Percentiles rank a stretch among this genome's conserved stretches.
Evolutionary conservation across 495 filamentous ascomycete species (phyloP).

Genomic region (Neurospora sp.): DNA sequence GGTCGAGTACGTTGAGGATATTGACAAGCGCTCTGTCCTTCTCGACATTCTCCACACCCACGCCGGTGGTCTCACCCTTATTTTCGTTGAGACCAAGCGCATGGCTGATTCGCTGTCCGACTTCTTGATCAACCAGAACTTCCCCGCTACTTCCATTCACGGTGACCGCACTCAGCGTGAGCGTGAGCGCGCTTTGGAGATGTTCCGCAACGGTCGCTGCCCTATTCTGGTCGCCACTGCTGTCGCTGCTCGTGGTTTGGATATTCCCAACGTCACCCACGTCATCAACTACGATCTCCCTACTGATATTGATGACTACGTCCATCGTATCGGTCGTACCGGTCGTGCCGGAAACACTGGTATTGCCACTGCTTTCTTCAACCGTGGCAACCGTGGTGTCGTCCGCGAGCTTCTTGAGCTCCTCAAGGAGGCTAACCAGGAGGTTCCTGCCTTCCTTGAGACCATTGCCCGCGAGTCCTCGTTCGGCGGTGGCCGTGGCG

Average conservation of each 20-base stretch:
- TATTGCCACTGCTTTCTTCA: constrained; percentile 98
- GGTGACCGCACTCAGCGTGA: constrained; percentile 97
- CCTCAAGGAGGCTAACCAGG: constrained; percentile 96
- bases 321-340: constrained; percentile 99
- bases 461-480: constrained; percentile 90
- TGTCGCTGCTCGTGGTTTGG: constrained; percentile 87
- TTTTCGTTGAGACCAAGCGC: constrained; percentile 99
- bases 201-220: constrained; percentile 91
- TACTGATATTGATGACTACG: constrained; percentile 98
- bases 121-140: constrained; percentile 94
- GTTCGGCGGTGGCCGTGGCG: constrained; percentile 62
- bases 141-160: constrained; percentile 98
- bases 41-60: constrained; percentile 96
- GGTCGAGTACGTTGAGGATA: constrained; percentile 94
- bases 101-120: constrained; percentile 98
- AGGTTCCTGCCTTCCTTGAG: constrained; percentile 87
- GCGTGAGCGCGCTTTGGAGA: constrained; percentile 93
- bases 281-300: constrained; percentile 99
- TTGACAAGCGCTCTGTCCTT: constrained; percentile 94
- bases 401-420: constrained; percentile 92
- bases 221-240: constrained; percentile 95
- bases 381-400: constrained; percentile 96
- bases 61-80: constrained; percentile 80
- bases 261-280: constrained; percentile 97
- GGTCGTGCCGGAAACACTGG: constrained; percentile 98